Evolutionary conservation across 208 protist species (phyloP), one percentile per base, ranked within the genome.

Genomic region (Trypanosoma scelopori): DNA sequence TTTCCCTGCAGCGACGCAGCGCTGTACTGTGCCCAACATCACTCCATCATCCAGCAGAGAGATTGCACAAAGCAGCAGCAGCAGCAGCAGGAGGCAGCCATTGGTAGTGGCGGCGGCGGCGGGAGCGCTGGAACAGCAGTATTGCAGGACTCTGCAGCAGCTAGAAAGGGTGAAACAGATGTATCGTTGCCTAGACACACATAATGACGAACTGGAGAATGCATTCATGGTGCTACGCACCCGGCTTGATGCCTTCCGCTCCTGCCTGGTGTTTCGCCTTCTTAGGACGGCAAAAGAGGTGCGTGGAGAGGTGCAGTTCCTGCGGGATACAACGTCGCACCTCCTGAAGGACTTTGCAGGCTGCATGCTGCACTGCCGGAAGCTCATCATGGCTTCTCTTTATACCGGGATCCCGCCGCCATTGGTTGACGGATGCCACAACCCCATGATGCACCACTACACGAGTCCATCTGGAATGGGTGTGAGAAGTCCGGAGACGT

Each of bases 101-200:
- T n/a, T n/a, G n/a, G n/a, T n/a, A 20, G 66, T 37, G 63, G 69
- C 53, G 52, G 68, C 22, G 65, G 62, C 76, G 55, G 80, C 80
- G 32, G 69, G 55, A 47, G 68, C 67, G 13, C 73, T 86, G 1
- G 76, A 86, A 66, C 69, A 74, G 48, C 79, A 78, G 55, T 82
- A 80, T 39, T 53, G 46, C 23, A 63, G 61, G 3, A 62, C 80
- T 25, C 62, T 82, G 20, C 80, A 62, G 35, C 66, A 71, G 48
- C 50, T 85, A 1, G 71, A 79, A 30, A 39, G 55, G n/a, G 18
- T 57, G 20, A 59, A 74, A 41, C 55, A 72, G 23, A 66, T 82
- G 71, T 74, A 79, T 47, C 15, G 12, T 37, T 51, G 61, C 16
- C 69, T 85, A 1, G 51, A 76, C 46, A 28, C 28, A 16, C 74